These are phyloP conservation scores for Dipteronia sinensis DNA, from an alignment of 345 rosid species.

Conservation along the genomic window DNA sequence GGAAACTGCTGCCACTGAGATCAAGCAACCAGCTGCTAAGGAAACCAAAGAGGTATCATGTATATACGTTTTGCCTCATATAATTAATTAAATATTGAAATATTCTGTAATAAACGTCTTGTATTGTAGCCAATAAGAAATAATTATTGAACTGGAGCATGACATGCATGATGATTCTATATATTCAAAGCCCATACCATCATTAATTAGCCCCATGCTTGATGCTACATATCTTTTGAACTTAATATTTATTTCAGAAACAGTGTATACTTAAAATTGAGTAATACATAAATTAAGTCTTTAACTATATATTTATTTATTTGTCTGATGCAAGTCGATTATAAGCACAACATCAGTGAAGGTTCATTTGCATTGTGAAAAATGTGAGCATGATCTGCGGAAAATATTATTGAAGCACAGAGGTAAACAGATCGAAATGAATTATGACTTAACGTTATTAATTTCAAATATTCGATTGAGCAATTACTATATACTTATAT, in stretches of 20 bases:
- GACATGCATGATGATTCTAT: not conserved
- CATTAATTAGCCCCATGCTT: not conserved
- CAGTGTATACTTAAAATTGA: not conserved
- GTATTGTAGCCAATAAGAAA: not conserved
- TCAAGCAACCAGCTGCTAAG: slow-evolving; percentile 24
- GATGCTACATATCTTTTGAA: too few species aligned
- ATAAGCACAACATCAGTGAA: slow-evolving; percentile 52
- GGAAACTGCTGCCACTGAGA: slow-evolving; percentile 30
- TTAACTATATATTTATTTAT: not conserved
- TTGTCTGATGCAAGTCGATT: slow-evolving; percentile 34
- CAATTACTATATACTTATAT: too few species aligned
- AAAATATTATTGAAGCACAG: slow-evolving; percentile 54
- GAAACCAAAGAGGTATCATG: slow-evolving; percentile 48
- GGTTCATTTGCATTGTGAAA: slow-evolving; percentile 73
- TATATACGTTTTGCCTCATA: too few species aligned
- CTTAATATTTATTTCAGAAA: not conserved
- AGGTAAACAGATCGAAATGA: slow-evolving; percentile 40
- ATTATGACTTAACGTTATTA: too few species aligned
- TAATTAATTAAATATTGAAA: too few species aligned
- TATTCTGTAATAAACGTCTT: too few species aligned
- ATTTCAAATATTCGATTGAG: not conserved
- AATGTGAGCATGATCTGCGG: slow-evolving; percentile 69
- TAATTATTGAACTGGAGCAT: not conserved
- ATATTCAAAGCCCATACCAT: not conserved
- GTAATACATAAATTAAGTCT: not conserved